phyloP scores from a whole-genome alignment of 352 stramenopile genomes.

The Phytopythium sindhum region DNA sequence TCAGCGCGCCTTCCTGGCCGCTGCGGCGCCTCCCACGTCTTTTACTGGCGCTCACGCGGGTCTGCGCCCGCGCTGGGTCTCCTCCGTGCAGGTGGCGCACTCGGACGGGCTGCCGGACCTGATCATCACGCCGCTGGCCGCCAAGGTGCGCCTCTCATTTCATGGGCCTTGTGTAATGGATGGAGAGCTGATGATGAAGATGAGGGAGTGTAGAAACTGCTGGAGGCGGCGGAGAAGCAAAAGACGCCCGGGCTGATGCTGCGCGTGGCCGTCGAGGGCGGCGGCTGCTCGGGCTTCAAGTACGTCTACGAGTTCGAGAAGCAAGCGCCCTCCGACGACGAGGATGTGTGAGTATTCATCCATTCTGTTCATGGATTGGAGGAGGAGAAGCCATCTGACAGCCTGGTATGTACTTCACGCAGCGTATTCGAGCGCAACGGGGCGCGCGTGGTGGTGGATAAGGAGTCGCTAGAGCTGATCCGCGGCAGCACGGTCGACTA shows the following conservation, averaged over 20 bases:
- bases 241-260: conserved; percentile 65
- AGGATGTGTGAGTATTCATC: conserved; percentile 39
- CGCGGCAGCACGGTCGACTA: conserved; percentile 94
- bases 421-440: conserved; percentile 88
- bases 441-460: conserved; percentile 88
- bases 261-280: conserved; percentile 88
- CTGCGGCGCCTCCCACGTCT: not conserved
- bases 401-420: not conserved
- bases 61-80: conserved; percentile 21
- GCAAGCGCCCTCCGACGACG: conserved; percentile 36
- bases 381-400: too few species aligned
- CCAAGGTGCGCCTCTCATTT: conserved; percentile 52
- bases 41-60: conserved; percentile 6
- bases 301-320: conserved; percentile 91
- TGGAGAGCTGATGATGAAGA: not conserved
- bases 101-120: conserved; percentile 48
- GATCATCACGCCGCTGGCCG: conserved; percentile 64
- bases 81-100: conserved; percentile 34
- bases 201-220: conserved; percentile 39
- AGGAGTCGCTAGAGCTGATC: conserved; percentile 93
- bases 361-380: not conserved
- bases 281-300: conserved; percentile 93
- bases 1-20: conserved; percentile 2
- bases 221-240: conserved; percentile 51
- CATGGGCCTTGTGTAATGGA: too few species aligned